Evolutionary conservation across 176 grass and related monocot genomes (phyloP), one percentile per base, ranked within the genome.

Genomic region (Aegilops bicornis): DNA sequence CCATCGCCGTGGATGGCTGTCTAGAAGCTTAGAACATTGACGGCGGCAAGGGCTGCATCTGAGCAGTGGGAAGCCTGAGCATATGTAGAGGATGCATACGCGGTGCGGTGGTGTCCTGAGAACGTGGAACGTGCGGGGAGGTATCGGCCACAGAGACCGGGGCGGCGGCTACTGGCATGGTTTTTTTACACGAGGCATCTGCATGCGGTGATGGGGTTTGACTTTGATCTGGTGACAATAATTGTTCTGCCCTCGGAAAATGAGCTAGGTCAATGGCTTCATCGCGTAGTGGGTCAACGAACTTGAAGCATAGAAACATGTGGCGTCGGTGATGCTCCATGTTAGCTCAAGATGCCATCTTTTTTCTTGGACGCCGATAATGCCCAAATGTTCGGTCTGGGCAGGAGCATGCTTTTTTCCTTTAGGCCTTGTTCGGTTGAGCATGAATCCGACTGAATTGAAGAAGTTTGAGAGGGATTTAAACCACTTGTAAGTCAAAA

Each of bases 111-210:
- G 52, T 54, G 2, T 2, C 2, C 31, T 29, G 25, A 87, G 39
- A 48, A 70, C 35, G 76, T 60, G 73, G 81, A 25, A 84, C 54
- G 81, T 88, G 87, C 65, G 2, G 47, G 54, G 56, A 47, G 3
- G 48, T 15, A 78, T 33, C 32, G 31, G 84, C 33, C 40, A 50
- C 52, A 77, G 58, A 76, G 64, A 43, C 33, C 62, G 7, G 72
- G 36, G 22, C 11, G 60, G 45, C 79, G 33, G 42, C 59, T 22
- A 22, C 30, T 69, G 16, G 16, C 50, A 54, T 7, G 16, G 50
- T 6, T 54, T 7, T 6, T 54, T 54, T 52, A 6, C 4, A 16
- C 48, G 25, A 72, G 1, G 40, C 69, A 42, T 72, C 10, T 73
- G 10, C 22, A 14, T 43, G 70, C 5, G 40, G 10, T 78, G 29